Base-by-base conservation (phyloP, 352 stramenopile genomes). In the Phytophthora chlamydospora region DNA sequence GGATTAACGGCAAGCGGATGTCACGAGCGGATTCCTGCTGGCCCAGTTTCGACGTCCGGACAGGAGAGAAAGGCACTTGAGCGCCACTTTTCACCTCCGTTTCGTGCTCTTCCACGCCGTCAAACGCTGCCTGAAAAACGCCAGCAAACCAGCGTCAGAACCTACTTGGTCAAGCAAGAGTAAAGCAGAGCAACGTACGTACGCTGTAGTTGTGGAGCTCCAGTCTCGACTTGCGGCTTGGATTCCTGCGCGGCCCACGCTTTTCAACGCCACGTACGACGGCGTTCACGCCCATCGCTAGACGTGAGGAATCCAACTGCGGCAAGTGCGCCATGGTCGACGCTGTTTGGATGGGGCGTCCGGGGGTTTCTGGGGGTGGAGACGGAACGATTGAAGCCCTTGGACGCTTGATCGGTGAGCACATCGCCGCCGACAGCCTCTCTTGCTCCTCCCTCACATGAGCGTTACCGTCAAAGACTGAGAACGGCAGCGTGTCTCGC, bases 201-300 rank as follows among this genome's bases (percentile, higher is more conserved):
- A 87, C 76, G 17, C 49, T 79, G 66, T 89, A 86, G 52, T 90
- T 90, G 46, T 89, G 81, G 10, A 86, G 63, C 41, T 80, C 72
- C 3, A 83, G 63, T 0, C 78, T 57, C 7, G 78, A 80, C 11
- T 88, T 80, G n/a, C 78, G 72, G 35, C 78, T 88, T 35, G 80
- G 78, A 58, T 68, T 80, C 27, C 62, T 62, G 40, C 70, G 62
- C 34, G 73, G 77, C 0, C 76, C 78, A 36, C 55, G 58, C 52
- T 88, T 90, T 39, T 90, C 71, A 6, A 89, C 62, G 1, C 78
- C 76, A 2, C 57, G 67, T 0, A 87, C 65, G 10, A 90, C 75
- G 7, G 78, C 80, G 7, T 73, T 75, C 9, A 90, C 80, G 3
- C 78, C 80, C 0, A 84, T 59, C 27, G 78, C 78, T 34, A 90